Conservation (phyloP, 1,284 basidiomycete species). For the Earliella scabrosa region DNA sequence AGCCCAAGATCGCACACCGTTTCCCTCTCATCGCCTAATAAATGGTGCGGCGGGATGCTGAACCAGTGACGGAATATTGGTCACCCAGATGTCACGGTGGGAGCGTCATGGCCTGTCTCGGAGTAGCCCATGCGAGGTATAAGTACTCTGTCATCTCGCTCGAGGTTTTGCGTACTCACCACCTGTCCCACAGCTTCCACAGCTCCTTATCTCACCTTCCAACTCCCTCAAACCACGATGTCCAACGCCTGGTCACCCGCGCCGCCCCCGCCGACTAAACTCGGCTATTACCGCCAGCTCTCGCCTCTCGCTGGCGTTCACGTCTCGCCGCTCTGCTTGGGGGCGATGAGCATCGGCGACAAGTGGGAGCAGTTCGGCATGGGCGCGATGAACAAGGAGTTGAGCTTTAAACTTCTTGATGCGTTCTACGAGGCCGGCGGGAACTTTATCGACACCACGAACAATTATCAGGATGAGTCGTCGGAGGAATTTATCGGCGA, state of each 20-base stretch:
- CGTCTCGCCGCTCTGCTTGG: slow-evolving; percentile 53
- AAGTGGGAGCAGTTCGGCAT: slow-evolving; percentile 44
- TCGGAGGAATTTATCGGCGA: slow-evolving; percentile 45
- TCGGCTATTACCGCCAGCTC: slow-evolving; percentile 28
- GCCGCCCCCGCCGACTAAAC: slow-evolving; percentile 19
- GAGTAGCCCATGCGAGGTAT: too few relatives aligned
- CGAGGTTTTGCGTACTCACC: too few relatives aligned
- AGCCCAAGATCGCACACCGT: too few relatives aligned
- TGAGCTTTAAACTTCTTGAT: slow-evolving; percentile 40
- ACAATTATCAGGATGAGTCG: slow-evolving; percentile 37
- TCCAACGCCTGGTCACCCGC: slow-evolving; percentile 10
- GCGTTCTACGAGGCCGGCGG: slow-evolving; percentile 37
- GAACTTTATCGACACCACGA: slow-evolving; percentile 41
- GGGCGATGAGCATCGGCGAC: slow-evolving; percentile 56
- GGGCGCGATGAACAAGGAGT: slow-evolving; percentile 44
- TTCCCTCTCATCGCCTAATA: too few relatives aligned
- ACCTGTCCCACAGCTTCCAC: too few relatives aligned
- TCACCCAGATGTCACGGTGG: too few relatives aligned
- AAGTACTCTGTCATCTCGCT: too few relatives aligned
- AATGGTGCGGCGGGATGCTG: too few relatives aligned
- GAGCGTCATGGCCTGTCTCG: too few relatives aligned
- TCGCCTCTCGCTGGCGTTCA: slow-evolving; percentile 32
- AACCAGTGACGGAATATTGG: too few relatives aligned
- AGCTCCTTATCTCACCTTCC: too few relatives aligned
- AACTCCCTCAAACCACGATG: not conserved